Evolutionary conservation across 78 protist genomes (phyloP), one percentile per base, ranked within the genome.

Genomic region (Corallochytrium limacisporum): DNA sequence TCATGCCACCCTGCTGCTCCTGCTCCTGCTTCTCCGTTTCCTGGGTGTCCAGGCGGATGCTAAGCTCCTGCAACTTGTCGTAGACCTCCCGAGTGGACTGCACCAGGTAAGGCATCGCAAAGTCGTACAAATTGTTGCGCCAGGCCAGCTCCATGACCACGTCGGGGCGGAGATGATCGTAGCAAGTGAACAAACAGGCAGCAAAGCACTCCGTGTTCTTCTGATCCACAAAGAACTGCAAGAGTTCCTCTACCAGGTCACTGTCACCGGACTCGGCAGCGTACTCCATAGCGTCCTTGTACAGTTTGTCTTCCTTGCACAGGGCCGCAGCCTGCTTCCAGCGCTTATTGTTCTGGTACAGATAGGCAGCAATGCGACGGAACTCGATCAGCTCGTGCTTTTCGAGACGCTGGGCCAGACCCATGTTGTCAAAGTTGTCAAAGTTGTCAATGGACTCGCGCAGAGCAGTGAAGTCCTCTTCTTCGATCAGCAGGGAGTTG

Each of bases 91-190:
- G 38, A 28, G 69, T 35, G 24, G 73, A 65, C 72, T 96, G 97
- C 50, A 98, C 75, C 48, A 95, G 26, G 89, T 66, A 97, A 31
- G 99, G 99, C 96, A 94, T 93, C n/a, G 92, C 91, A 57, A 69
- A 82, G 79, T 97, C 99, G 59, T 72, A 51, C 39, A 94, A 65
- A 57, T 77, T 65, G 77, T 91, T 43, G 65, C 89, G 62, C 99
- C 99, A 98, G 1, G 98, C 94, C 6, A 90, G 75, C 88, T 98
- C 99, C 40, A 95, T 35, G 16, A 85, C 99, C 0, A 90, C 94
- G 37, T 93, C 98, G 42, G 89, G 91, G 31, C 76, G 70, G 32
- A 91, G 42, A 22, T 83, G 73, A 53, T 91, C 95, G 80, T 86
- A 96, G 87, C 99, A 96, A 10, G 92, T 74, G 86, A 39, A 92